Evolutionary conservation across 2,329 filamentous ascomycete genomes (phyloP), one percentile per base, ranked within the genome.

Genomic region (Talaromyces marneffei): DNA sequence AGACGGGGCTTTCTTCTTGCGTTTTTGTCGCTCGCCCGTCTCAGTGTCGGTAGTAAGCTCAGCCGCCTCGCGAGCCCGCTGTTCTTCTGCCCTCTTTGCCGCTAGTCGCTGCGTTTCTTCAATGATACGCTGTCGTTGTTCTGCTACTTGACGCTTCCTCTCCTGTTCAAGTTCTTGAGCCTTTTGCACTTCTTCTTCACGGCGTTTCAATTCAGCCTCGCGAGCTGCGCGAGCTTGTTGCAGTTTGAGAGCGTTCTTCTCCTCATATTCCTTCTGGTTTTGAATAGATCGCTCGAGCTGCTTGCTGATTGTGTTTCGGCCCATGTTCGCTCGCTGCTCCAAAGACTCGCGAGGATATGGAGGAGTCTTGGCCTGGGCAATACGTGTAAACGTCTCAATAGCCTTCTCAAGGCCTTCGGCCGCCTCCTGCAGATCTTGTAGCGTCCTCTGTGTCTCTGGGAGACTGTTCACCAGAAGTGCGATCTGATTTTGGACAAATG

Each of bases 301-400:
- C 69, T 91, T 92, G 66, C 90, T 88, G 78, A 96, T 91, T 0
- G 95, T 99, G 73, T 97, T 96, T 63, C 89, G 87, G 66, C 91
- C 92, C 94, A 99, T 99, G 80, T 91, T 96, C 46, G 94, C 93
- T 71, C 95, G 91, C 76, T 95, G 91, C 74, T 97, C 93, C 37
- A 99, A 85, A 67, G 97, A 91, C 63, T 89, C 84, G 68, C 91
- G 88, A 6, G 93, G 94, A 75, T 97, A 99, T 0, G 94, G 95
- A 3, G 94, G 85, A 63, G 82, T 83, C 60, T 86, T 85, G 37
- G 79, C 79, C 65, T 83, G 81, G 1, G 86, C 84, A 57, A 89
- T 82, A 20, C 78, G 79, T 37, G 78, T 80, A 63, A 89, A 85
- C 9, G 82, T 78, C 57, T 88, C 86, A 66, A 97, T 96, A 14